These are phyloP conservation scores for Daldinia concentrica DNA, from an alignment of 495 filamentous ascomycete species.

Conservation along the genomic window DNA sequence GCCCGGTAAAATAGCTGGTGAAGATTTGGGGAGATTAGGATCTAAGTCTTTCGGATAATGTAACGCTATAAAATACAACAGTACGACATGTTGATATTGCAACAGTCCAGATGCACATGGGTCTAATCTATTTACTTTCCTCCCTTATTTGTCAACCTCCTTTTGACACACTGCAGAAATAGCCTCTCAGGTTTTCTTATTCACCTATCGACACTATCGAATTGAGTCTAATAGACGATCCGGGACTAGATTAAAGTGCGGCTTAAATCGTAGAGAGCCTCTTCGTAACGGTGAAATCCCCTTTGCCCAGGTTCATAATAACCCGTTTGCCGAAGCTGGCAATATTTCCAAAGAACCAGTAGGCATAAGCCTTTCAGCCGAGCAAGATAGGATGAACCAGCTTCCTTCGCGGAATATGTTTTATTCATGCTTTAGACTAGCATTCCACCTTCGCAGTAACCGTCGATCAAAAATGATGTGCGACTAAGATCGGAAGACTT, in stretches of 20 bases:
- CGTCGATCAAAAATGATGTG: conserved; percentile 47
- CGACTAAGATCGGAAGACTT: conserved; percentile 29
- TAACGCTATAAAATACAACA: conserved; percentile 44
- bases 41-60: conserved; percentile 45
- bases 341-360: conserved; percentile 22
- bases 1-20: conserved; percentile 53
- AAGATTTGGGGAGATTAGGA: conserved; percentile 39
- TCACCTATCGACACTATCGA: neutral
- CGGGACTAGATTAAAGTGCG: conserved; percentile 2
- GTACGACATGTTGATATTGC: conserved; percentile 18
- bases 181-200: neutral
- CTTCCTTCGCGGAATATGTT: conserved; percentile 46
- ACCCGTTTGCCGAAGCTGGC: conserved; percentile 28
- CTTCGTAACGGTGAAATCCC: neutral
- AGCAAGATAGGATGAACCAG: conserved; percentile 54
- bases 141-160: neutral
- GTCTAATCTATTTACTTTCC: neutral
- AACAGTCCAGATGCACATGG: conserved; percentile 16
- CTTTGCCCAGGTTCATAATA: neutral
- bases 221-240: neutral
- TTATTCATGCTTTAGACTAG: conserved; percentile 27
- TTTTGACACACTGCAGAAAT: neutral
- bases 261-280: conserved; percentile 1
- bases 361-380: conserved; percentile 43
- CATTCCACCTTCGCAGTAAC: conserved; percentile 20